These are phyloP conservation scores for Cystofilobasidium capitatum DNA, from an alignment of 768 basidiomycete genomes.

Conservation along the genomic window DNA sequence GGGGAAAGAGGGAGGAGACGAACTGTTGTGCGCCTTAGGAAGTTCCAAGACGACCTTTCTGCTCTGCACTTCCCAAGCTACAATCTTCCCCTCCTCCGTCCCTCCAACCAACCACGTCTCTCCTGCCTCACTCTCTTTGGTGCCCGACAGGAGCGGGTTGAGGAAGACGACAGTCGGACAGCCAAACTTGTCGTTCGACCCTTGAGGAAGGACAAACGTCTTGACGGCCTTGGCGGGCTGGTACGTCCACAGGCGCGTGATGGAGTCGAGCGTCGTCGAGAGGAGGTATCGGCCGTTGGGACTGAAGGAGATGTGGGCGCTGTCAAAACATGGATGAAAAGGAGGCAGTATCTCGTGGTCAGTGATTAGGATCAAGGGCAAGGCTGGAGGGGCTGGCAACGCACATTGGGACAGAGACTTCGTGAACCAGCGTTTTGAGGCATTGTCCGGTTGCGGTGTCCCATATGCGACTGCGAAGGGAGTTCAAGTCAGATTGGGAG, in stretches of 20 bases:
- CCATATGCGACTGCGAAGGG: slow-evolving; percentile 73
- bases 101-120: slow-evolving; percentile 64
- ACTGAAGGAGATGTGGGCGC: slow-evolving; percentile 63
- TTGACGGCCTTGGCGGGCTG: slow-evolving; percentile 84
- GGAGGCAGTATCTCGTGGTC: not conserved
- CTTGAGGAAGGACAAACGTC: slow-evolving; percentile 45
- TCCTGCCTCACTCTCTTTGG: slow-evolving; percentile 37
- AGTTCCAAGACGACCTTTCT: slow-evolving; percentile 65
- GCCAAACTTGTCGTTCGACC: slow-evolving; percentile 66
- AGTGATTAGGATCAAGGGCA: not conserved
- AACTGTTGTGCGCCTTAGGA: slow-evolving; percentile 57
- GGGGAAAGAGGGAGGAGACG: not conserved
- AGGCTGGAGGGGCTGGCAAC: slow-evolving; percentile 36
- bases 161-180: slow-evolving; percentile 45
- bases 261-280: slow-evolving; percentile 86
- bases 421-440: slow-evolving; percentile 90
- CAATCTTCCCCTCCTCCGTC: slow-evolving; percentile 56
- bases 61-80: slow-evolving; percentile 51
- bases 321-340: not conserved
- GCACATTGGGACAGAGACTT: slow-evolving; percentile 83
- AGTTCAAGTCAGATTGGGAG: not conserved
- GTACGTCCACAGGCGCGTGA: slow-evolving; percentile 88
- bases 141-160: slow-evolving; percentile 39
- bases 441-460: slow-evolving; percentile 96
- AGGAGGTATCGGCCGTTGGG: slow-evolving; percentile 85